Evolutionary conservation across 371 early-diverging fungal species (phyloP), one percentile per base, ranked within the genome.

Genomic region (Zychaea mexicana): DNA sequence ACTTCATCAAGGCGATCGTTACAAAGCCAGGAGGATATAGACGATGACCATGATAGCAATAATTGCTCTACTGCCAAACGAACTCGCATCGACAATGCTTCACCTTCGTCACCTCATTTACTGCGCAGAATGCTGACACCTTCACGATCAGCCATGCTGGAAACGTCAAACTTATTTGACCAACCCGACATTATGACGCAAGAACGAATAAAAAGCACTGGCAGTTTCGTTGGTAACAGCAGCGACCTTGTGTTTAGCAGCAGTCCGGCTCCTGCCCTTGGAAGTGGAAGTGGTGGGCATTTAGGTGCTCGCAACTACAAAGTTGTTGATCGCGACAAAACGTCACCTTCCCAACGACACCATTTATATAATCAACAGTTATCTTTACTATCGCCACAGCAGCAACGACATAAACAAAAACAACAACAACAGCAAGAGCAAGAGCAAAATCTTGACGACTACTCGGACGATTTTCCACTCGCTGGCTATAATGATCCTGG

Each of bases 101-200:
- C 36, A 36, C 36, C 36, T 53, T 2, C 26, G 10, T 27, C 28
- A 10, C 53, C 55, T 2, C 6, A 17, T 27, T 54, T 54, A 54
- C 6, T 54, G 17, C 55, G 55, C 5, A 30, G 17, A 54, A 27
- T 54, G 31, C 24, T 54, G 15, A 30, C 32, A 54, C 30, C 30
- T 19, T 30, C 30, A 10, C 59, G 59, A 27, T 58, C 59, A 2
- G 42, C 28, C 13, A 27, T 58, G 45, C 26, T 45, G 1, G 59
- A 58, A 6, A 45, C 59, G 13, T 58, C 59, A 10, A 58, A 58
- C 27, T 30, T 58, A 19, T 58, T 58, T 45, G 59, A 58, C 22
- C 39, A 58, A 27, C 17, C 59, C 5, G 45, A 58, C 28, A 39
- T 58, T 13, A 30, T 39, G 17, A 58, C 59, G 13, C 59, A 58